phyloP scores from a whole-genome alignment of 1,284 basidiomycete species.

The Cryptococcus wingfieldii region DNA sequence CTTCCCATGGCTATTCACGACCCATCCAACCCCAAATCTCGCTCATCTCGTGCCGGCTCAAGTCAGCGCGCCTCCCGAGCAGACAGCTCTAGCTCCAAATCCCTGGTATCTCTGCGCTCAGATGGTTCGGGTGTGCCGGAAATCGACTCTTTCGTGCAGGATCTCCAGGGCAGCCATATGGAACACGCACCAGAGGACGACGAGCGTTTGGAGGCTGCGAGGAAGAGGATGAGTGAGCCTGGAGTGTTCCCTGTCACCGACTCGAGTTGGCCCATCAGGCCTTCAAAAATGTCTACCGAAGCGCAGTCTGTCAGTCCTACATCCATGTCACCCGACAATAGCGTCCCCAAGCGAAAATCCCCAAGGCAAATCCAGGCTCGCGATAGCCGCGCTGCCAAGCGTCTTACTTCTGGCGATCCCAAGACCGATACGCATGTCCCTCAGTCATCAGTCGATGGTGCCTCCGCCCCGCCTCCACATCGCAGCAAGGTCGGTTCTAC shows the following conservation, averaged over 20 bases:
- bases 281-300: constrained; percentile 35
- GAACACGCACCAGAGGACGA: constrained; percentile 45
- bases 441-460: background rate
- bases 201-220: constrained; percentile 29
- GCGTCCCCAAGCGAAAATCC: background rate
- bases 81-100: constrained; percentile 13
- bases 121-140: constrained; percentile 40
- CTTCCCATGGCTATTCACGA: constrained; percentile 30
- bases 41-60: background rate
- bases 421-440: background rate
- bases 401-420: background rate
- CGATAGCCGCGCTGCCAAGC: too few relatives aligned
- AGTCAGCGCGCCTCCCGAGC: constrained; percentile 1
- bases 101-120: constrained; percentile 15
- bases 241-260: constrained; percentile 47
- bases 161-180: constrained; percentile 51
- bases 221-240: constrained; percentile 36
- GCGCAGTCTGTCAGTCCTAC: background rate
- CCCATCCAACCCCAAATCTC: background rate
- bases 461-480: background rate
- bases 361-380: background rate
- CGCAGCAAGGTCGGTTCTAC: constrained; percentile 11
- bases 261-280: constrained; percentile 45
- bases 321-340: too few relatives aligned
- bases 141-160: constrained; percentile 66